Evolutionary conservation across 345 rosid genomes (phyloP).

Genomic region (Geranium rotundifolium): DNA sequence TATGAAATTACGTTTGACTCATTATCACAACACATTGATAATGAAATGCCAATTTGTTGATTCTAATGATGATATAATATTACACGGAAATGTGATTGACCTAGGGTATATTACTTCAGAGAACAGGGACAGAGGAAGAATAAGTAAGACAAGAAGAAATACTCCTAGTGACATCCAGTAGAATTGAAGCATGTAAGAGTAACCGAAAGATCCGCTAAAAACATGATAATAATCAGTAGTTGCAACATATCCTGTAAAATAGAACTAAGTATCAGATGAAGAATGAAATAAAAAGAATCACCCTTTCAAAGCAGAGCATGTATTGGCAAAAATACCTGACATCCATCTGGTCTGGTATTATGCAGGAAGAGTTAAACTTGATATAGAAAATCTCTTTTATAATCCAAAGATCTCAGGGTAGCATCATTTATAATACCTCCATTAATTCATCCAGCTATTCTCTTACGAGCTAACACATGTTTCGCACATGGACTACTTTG

Average conservation of each 20-base stretch:
- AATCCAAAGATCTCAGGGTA: constrained; percentile 61
- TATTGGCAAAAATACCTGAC: constrained; percentile 44
- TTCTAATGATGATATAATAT: too few relatives aligned
- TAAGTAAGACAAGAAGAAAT: constrained; percentile 73
- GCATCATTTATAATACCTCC: constrained; percentile 77
- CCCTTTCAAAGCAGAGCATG: constrained; percentile 3
- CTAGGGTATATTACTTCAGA: too few relatives aligned
- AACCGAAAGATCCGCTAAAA: constrained; percentile 78
- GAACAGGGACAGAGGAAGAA: constrained; percentile 82
- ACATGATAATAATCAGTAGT: constrained; percentile 65
- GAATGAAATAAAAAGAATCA: neutral
- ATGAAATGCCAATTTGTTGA: too few relatives aligned
- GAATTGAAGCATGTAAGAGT: constrained; percentile 71
- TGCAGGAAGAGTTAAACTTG: constrained; percentile 68
- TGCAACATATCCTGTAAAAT: constrained; percentile 67
- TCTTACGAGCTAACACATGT: constrained; percentile 69
- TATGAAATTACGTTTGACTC: too few relatives aligned
- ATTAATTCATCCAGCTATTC: constrained; percentile 74
- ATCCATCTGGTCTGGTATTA: constrained; percentile 82
- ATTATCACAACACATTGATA: too few relatives aligned
- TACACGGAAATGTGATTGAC: too few relatives aligned
- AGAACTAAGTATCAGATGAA: constrained; percentile 8
- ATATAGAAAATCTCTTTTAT: constrained; percentile 57
- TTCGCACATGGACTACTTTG: constrained; percentile 40
- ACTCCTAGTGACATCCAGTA: constrained; percentile 87